These are phyloP conservation scores for Lentinus polychrous DNA, from an alignment of 1,284 basidiomycete genomes.

Conservation along the genomic window DNA sequence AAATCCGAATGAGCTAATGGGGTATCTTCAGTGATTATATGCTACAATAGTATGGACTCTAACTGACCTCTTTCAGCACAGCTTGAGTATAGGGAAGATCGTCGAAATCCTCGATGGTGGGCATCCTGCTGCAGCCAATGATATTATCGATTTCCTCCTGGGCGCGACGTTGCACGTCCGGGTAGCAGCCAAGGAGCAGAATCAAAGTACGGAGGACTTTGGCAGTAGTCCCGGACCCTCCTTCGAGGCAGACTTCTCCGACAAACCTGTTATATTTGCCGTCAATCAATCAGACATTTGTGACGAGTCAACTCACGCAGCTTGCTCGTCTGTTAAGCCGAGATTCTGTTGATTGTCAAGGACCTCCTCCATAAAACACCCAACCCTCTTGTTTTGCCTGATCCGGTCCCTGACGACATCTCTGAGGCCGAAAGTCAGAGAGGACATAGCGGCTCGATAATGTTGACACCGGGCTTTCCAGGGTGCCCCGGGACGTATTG, in stretches of 20 bases:
- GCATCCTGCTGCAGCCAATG: conserved; percentile 25
- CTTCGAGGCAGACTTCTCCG: conserved; percentile 8
- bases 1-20: conserved; percentile 2
- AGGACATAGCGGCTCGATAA: conserved; percentile 17
- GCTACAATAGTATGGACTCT: too few species aligned
- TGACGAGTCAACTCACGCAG: conserved; percentile 7
- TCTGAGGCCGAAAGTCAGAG: conserved; percentile 19
- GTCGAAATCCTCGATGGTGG: conserved; percentile 25
- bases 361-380: conserved; percentile 12
- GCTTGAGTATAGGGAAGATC: conserved; percentile 30
- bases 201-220: conserved; percentile 19
- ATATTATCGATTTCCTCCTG: conserved; percentile 31
- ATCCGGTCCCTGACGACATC: conserved; percentile 9
- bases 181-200: conserved; percentile 24
- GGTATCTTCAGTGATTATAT: too few species aligned
- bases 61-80: conserved; percentile 31
- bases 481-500: conserved; percentile 27
- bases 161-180: conserved; percentile 24
- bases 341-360: conserved; percentile 5
- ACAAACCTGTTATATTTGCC: neutral
- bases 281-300: neutral
- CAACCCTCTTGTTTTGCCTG: conserved; percentile 6
- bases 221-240: conserved; percentile 4
- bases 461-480: conserved; percentile 25
- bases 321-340: conserved; percentile 6